Evolutionary conservation across 1,284 basidiomycete genomes (phyloP).

Genomic region (Laetiporus sulphureus): DNA sequence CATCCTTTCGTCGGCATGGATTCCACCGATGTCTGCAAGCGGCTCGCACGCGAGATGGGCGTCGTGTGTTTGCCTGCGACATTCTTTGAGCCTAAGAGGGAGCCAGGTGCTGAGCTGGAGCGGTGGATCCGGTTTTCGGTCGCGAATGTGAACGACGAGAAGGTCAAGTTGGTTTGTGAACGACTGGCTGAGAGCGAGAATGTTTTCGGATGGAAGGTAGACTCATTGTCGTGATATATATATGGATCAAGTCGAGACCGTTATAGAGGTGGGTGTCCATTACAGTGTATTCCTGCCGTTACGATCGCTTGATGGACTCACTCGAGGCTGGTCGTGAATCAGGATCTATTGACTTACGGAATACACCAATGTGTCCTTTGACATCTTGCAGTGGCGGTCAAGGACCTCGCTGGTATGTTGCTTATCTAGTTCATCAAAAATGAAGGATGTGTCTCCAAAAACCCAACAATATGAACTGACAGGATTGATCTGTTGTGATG

Average conservation of each 20-base stretch:
- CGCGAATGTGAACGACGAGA: conserved; percentile 70
- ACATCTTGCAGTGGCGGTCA: no score
- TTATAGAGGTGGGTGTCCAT: not conserved
- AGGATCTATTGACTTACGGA: no score
- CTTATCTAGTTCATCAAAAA: no score
- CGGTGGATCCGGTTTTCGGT: conserved; percentile 76
- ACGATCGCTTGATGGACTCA: no score
- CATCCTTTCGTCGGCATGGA: conserved; percentile 56
- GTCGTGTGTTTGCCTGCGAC: conserved; percentile 63
- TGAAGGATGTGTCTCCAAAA: no score
- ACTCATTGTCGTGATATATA: conserved; percentile 2
- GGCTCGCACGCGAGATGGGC: conserved; percentile 57
- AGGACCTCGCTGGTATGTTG: no score
- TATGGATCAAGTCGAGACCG: no score
- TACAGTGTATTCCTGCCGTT: no score
- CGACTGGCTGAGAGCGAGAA: conserved; percentile 38
- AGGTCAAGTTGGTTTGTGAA: conserved; percentile 51
- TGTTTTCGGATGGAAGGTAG: conserved; percentile 23
- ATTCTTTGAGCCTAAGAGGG: conserved; percentile 49
- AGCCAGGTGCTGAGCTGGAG: conserved; percentile 32
- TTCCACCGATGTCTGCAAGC: conserved; percentile 50
- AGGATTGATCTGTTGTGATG: no score
- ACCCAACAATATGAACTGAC: no score
- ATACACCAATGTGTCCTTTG: no score
- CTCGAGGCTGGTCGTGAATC: no score